A percentile compares a stretch with the other conserved stretches of the same genome.
These are phyloP conservation scores for Hymenoscyphus albidus DNA, from an alignment of 2,329 filamentous ascomycete species.

Conservation along the genomic window DNA sequence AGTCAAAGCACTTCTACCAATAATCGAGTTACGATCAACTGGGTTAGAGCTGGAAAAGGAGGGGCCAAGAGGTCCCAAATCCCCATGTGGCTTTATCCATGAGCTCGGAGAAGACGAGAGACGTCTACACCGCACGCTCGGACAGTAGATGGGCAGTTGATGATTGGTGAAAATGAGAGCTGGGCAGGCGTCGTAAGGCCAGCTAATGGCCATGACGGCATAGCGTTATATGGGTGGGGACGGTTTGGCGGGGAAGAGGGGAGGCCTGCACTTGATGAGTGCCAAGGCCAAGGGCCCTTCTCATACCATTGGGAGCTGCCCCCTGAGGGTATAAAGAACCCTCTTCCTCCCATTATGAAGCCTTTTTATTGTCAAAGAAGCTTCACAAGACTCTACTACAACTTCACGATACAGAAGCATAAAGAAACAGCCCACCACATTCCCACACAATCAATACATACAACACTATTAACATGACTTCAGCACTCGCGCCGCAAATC, in stretches of 20 bases:
- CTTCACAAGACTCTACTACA: neutral
- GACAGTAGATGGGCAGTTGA: neutral
- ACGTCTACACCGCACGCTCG: neutral
- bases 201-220: conserved; percentile 5
- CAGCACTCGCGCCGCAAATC: neutral
- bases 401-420: neutral
- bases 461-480: neutral
- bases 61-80: neutral
- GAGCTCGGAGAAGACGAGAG: neutral
- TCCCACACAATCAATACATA: neutral
- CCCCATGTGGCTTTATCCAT: neutral
- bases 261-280: neutral
- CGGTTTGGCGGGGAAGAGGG: conserved; percentile 1
- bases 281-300: neutral
- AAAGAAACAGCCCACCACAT: neutral
- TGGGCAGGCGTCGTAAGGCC: neutral
- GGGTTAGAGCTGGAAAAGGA: neutral
- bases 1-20: conserved; percentile 3
- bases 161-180: neutral
- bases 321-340: conserved; percentile 1
- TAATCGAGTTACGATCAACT: neutral
- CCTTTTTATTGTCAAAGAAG: neutral
- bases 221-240: neutral
- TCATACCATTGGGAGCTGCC: neutral
- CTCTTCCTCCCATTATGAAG: neutral